phyloP scores from a whole-genome alignment of 805 yeast species.

The Kodamaea lidongshanica region DNA sequence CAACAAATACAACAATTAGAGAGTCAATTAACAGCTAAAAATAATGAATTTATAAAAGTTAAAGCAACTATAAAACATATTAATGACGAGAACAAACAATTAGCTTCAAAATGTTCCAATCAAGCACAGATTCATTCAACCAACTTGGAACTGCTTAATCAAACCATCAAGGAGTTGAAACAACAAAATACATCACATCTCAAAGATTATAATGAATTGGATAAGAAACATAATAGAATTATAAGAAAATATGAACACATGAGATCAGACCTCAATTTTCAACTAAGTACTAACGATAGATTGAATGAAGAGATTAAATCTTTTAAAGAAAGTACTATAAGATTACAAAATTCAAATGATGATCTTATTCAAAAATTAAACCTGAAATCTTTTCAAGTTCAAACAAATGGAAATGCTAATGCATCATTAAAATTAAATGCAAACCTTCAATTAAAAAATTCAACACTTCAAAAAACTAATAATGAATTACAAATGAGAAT shows the following conservation, averaged over 20 bases:
- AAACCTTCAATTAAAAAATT: constrained; percentile 24
- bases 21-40: constrained; percentile 27
- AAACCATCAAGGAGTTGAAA: constrained; percentile 15
- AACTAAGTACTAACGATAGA: constrained; percentile 30
- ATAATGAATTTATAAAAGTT: constrained; percentile 25
- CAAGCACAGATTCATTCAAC: constrained; percentile 21
- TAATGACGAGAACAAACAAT: constrained; percentile 28
- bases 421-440: constrained; percentile 11
- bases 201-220: constrained; percentile 13
- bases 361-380: constrained; percentile 28
- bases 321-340: constrained; percentile 23
- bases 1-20: constrained; percentile 17
- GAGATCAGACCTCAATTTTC: constrained; percentile 28
- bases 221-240: constrained; percentile 17
- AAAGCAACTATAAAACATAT: constrained; percentile 33
- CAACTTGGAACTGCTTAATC: constrained; percentile 14
- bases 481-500: constrained; percentile 49
- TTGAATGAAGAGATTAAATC: constrained; percentile 31
- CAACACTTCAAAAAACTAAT: constrained; percentile 41
- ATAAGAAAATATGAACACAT: constrained; percentile 28
- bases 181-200: constrained; percentile 14
- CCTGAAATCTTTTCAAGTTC: constrained; percentile 14
- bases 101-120: constrained; percentile 27
- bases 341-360: constrained; percentile 24
- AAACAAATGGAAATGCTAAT: constrained; percentile 8